Percentiles rank a stretch among this genome's conserved stretches.
phyloP scores from a whole-genome alignment of 2,329 filamentous ascomycete genomes.

The Aspergillus sp. region DNA sequence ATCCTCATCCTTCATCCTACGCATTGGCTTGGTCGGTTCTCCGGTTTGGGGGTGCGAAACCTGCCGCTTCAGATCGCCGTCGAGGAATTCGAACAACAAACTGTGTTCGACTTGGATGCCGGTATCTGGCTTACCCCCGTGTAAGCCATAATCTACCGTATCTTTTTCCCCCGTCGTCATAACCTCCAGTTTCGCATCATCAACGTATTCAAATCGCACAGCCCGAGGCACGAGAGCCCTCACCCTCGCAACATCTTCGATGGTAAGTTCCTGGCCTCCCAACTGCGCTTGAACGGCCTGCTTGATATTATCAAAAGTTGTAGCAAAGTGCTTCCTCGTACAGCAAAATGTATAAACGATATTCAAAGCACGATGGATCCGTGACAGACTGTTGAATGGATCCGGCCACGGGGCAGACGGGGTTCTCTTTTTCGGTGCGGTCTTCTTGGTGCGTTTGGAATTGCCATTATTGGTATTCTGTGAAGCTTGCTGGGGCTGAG shows the following conservation, averaged over 20 bases:
- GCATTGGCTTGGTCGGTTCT: constrained; percentile 62
- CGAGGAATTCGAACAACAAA: constrained; percentile 85
- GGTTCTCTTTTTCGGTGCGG: constrained; percentile 15
- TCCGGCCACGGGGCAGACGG: constrained; percentile 64
- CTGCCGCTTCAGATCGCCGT: constrained; percentile 82
- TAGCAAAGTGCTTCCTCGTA: constrained; percentile 85
- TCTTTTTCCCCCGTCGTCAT: constrained; percentile 56
- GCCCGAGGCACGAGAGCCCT: constrained; percentile 71
- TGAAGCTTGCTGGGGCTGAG: no score
- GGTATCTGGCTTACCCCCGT: constrained; percentile 32
- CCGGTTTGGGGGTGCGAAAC: constrained; percentile 68
- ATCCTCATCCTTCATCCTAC: constrained; percentile 69
- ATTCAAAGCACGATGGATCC: constrained; percentile 79
- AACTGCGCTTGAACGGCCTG: constrained; percentile 79
- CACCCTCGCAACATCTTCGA: constrained; percentile 79
- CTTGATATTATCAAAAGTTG: constrained; percentile 85
- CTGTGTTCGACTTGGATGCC: constrained; percentile 53
- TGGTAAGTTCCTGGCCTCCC: constrained; percentile 57
- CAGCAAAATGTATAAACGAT: constrained; percentile 93
- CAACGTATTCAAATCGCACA: constrained; percentile 80
- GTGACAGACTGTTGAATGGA: constrained; percentile 66
- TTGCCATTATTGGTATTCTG: background rate
- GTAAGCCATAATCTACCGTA: constrained; percentile 62
- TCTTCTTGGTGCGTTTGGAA: constrained; percentile 3
- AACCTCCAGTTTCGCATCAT: constrained; percentile 76